A percentile compares a stretch with the other conserved stretches of the same genome.
Evolutionary conservation across 306 rosid genomes (phyloP).

Genomic region (Cucurbita moschata): DNA sequence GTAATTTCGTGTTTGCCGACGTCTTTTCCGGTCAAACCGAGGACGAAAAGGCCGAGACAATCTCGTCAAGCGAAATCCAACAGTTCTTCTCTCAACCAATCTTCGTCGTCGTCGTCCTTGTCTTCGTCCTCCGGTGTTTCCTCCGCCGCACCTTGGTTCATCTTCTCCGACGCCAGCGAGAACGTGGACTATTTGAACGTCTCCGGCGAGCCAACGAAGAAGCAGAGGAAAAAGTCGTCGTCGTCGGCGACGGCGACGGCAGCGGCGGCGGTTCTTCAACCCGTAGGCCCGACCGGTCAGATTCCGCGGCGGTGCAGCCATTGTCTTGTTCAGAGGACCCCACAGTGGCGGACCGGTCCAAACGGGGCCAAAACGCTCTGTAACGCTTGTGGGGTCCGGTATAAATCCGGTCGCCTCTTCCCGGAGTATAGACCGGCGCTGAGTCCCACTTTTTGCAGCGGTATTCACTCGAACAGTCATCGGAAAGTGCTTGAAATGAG

Average conservation of each 20-base stretch:
- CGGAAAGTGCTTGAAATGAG: constrained; percentile 85
- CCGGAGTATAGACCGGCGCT: constrained; percentile 95
- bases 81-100: constrained; percentile 15
- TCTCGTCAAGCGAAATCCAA: constrained; percentile 12
- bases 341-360: constrained; percentile 97
- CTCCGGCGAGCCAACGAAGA: constrained; percentile 27
- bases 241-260: background rate
- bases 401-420: constrained; percentile 76
- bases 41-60: constrained; percentile 30
- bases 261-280: background rate
- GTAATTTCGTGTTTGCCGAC: constrained; percentile 25
- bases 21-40: constrained; percentile 32
- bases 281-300: constrained; percentile 13
- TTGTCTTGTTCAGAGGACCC: constrained; percentile 80
- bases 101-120: constrained; percentile 27
- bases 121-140: constrained; percentile 31
- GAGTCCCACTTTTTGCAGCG: constrained; percentile 64
- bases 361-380: constrained; percentile 74
- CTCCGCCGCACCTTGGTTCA: constrained; percentile 15
- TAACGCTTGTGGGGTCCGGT: constrained; percentile 93
- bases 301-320: constrained; percentile 75
- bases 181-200: background rate
- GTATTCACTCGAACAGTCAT: constrained; percentile 76
- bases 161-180: constrained; percentile 13
- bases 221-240: constrained; percentile 44